Evolutionary conservation across 2,329 filamentous ascomycete species (phyloP), one percentile per base, ranked within the genome.

Genomic region (Plenodomus lindquistii): DNA sequence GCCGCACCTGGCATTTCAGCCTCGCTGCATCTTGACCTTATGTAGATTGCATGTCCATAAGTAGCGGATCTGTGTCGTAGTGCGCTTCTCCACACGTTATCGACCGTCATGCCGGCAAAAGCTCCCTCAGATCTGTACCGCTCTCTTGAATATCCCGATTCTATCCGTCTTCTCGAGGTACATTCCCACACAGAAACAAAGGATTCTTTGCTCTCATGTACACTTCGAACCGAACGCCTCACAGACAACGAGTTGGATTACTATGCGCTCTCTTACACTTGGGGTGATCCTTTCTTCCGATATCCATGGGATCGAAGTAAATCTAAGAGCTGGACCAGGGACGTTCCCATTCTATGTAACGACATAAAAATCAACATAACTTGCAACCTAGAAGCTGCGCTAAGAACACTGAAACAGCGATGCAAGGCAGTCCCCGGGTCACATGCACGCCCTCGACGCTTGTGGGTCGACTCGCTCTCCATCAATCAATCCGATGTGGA

Each of bases 401-500:
- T 46, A 3, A 40, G 27, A 15, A 37, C 44, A 19, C 35, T 40
- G 15, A 13, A 20, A 8, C 24, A 15, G 24, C 35, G 18, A 21
- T 36, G 24, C 4, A 5, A 11, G 11, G 7, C 35, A 13, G 13
- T 7, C 11, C 5, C 17, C 7, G 27, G 17, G n/a, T 17, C 9
- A 21, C 40, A 10, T 19, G 17, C 9, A 16, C 19, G 22, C 11
- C 39, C 42, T 17, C 16, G 22, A 29, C 4, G 40, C 7, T 15
- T 31, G 20, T 50, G 42, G 42, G 35, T 48, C 16, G 54, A 57
- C 37, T 35, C 22, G 2, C n/a, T 57, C 6, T 57, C 52, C 17
- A 52, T 57, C 24, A 46, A 57, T 31, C 54, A 57, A 24, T 29
- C 16, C 29, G 35, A 55, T 37, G 11, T 29, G 4, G 19, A 43